Conservation (phyloP, 1,139 yeast species). For the Geotrichum aggregatum region DNA sequence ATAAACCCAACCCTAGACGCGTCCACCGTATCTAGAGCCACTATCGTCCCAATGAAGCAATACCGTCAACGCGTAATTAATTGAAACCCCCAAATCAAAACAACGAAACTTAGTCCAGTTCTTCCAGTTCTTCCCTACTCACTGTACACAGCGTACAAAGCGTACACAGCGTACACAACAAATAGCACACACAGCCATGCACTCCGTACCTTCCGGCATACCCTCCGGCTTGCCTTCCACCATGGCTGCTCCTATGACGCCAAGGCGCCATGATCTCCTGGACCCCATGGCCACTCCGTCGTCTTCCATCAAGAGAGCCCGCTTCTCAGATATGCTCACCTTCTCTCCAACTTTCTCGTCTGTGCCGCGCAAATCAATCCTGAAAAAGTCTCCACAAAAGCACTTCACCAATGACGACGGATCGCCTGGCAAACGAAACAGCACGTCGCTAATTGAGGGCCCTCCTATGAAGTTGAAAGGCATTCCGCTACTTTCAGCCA, state of each 20-base stretch:
- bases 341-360: slow-evolving; percentile 2
- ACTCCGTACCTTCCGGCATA: no score
- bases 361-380: slow-evolving; percentile 12
- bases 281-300: slow-evolving; percentile 1
- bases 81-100: no score
- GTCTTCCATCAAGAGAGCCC: slow-evolving; percentile 8
- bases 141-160: no score
- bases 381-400: slow-evolving; percentile 4
- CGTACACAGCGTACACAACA: no score
- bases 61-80: no score
- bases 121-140: no score
- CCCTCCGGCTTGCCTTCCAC: neutral
- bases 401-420: neutral
- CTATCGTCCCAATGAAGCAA: no score
- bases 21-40: no score
- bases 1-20: no score
- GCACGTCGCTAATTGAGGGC: neutral
- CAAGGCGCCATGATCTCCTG: slow-evolving; percentile 1
- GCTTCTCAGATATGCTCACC: slow-evolving; percentile 13
- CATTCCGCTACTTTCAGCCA: slow-evolving; percentile 5
- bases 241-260: slow-evolving; percentile 1
- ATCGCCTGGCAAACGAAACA: neutral
- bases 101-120: no score
- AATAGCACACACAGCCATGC: no score
- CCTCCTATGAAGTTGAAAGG: neutral